Evolutionary conservation across 176 grass and related monocot species (phyloP).

Genomic region (Zea luxurians): DNA sequence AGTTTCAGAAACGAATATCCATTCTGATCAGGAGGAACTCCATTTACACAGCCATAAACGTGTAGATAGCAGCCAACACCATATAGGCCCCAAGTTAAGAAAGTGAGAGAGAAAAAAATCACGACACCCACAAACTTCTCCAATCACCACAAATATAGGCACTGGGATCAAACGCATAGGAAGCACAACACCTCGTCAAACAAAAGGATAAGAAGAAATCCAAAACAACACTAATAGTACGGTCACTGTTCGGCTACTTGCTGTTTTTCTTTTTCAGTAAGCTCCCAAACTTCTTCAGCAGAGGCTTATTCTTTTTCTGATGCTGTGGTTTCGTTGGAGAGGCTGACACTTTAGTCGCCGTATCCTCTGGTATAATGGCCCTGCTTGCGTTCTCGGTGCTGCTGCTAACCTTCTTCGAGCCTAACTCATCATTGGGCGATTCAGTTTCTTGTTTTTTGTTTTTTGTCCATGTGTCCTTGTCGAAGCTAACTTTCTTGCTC

Average conservation of each 20-base stretch:
- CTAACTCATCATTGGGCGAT: constrained; percentile 42
- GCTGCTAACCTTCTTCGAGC: constrained; percentile 52
- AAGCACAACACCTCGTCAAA: constrained; percentile 61
- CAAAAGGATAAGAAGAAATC: constrained; percentile 42
- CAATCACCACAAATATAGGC: constrained; percentile 52
- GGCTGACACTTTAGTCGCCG: constrained; percentile 34
- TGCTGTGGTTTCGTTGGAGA: constrained; percentile 56
- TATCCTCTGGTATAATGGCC: constrained; percentile 36
- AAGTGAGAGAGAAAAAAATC: neutral
- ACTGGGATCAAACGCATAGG: constrained; percentile 45
- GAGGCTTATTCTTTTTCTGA: constrained; percentile 79
- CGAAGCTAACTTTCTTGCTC: constrained; percentile 24
- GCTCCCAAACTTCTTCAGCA: constrained; percentile 83
- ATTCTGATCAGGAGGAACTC: constrained; percentile 46
- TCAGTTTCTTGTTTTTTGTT: constrained; percentile 44
- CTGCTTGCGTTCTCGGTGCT: constrained; percentile 49
- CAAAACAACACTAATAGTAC: constrained; percentile 50
- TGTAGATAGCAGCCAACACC: constrained; percentile 45
- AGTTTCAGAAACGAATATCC: constrained; percentile 33
- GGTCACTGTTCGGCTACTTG: constrained; percentile 52
- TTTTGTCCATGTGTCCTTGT: constrained; percentile 43
- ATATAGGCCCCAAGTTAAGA: constrained; percentile 43
- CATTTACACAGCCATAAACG: constrained; percentile 49
- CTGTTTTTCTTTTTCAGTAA: constrained; percentile 92
- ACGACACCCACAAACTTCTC: constrained; percentile 53